These are phyloP conservation scores for Leishmania lainsoni DNA, from an alignment of 208 protist genomes.

Conservation along the genomic window DNA sequence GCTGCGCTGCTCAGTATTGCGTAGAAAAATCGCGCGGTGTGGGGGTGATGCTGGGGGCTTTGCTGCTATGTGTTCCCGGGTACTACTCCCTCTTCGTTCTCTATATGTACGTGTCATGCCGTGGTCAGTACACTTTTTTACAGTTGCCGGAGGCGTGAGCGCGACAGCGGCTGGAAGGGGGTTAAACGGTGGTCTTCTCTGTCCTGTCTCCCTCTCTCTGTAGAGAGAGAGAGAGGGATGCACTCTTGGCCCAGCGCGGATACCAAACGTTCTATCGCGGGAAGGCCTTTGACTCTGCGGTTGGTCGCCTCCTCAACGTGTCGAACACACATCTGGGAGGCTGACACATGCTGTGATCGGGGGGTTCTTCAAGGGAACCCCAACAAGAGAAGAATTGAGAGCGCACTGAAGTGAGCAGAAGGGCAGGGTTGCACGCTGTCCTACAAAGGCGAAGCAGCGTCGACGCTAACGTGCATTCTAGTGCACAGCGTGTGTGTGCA, in stretches of 20 bases:
- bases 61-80: slow-evolving; percentile 65
- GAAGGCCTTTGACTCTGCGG: background rate
- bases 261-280: background rate
- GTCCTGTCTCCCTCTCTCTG: background rate
- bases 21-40: slow-evolving; percentile 44
- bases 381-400: background rate
- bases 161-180: too few species aligned
- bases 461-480: background rate
- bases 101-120: slow-evolving; percentile 62
- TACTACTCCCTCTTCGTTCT: slow-evolving; percentile 70
- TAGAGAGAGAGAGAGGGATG: too few species aligned
- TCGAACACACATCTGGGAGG: background rate
- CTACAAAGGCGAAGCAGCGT: background rate
- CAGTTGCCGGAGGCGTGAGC: slow-evolving; percentile 45
- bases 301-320: background rate
- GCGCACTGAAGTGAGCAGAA: background rate
- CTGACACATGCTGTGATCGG: background rate
- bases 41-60: slow-evolving; percentile 47
- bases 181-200: too few species aligned
- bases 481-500: background rate
- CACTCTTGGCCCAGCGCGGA: too few species aligned
- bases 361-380: background rate
- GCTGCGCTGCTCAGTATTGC: slow-evolving; percentile 29
- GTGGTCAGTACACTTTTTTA: slow-evolving; percentile 45
- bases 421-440: background rate